Base-by-base conservation (phyloP, 768 basidiomycete species). In the Calocera cornea region DNA sequence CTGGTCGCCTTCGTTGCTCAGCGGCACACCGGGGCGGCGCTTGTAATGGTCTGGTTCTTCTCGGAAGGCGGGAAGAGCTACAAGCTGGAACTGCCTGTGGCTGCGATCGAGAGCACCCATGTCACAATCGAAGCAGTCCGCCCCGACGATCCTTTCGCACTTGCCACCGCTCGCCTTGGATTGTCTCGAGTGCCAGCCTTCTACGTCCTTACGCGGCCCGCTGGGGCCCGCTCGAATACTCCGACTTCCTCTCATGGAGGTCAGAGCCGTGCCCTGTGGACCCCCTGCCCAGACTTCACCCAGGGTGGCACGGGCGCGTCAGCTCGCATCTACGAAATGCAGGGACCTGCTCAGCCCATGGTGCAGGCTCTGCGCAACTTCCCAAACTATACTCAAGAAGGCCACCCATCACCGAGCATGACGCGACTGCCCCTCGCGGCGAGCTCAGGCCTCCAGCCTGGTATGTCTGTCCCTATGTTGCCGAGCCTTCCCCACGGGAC, bases 11-110 rank as follows among this genome's bases (percentile, higher is more conserved):
- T 60, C 31, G 54, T 60, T 60, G 54, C 54, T 16, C 54, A 14
- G 54, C 54, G 54, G 11, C 31, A 27, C 14, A 33, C 54, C 14
- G 54, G 54, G 19, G 27, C 54, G 14, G 31, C 31, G 27, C 54
- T 60, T 31, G 54, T 60, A 2, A 60, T 60, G 54, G 27, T 60
- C 14, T 60, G 54, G 54, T 60, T 60, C 54, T 60, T 60, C 27
- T 60, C 54, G 2, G 31, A 60, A 16, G 54, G 54, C 24, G 54
- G 54, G 16, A 60, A 33, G 31, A 60, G 54, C 54, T 60, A 60
- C 54, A 60, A 60, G 31, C 54, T 60, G 27, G 54, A 60, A 31
- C 31, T 60, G 19, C 54, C 54, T 11, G 31, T 60, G 2, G 11
- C 54, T 33, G 24, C 54, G 14, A 60, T 60, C 31, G 54, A 60